phyloP scores from a whole-genome alignment of 2,329 filamentous ascomycete species.

The Aspergillus cejpii region DNA sequence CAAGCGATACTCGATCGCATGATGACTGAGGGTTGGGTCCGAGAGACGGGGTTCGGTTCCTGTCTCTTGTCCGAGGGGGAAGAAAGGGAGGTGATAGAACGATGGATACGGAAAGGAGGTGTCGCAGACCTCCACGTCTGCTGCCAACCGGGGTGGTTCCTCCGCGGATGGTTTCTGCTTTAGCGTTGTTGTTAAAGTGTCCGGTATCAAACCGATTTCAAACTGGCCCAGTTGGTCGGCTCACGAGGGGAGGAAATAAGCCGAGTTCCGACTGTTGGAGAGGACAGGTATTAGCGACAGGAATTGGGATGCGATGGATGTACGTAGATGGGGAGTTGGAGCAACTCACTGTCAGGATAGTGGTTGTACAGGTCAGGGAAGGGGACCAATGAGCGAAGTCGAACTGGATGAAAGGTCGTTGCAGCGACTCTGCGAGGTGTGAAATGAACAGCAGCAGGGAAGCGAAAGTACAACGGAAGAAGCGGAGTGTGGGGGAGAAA shows the following conservation, averaged over 20 bases:
- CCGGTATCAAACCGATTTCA: neutral
- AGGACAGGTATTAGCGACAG: too few species aligned
- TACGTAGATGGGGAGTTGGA: too few species aligned
- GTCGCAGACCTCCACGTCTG: slow-evolving; percentile 1
- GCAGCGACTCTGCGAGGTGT: neutral
- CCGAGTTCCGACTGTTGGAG: neutral
- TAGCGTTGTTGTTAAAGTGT: neutral
- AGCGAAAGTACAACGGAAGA: slow-evolving; percentile 18
- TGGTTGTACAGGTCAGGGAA: too few species aligned
- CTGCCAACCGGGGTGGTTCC: neutral
- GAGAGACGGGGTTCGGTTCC: too few species aligned
- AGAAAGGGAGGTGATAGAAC: slow-evolving; percentile 3
- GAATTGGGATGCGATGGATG: neutral
- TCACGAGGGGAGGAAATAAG: neutral
- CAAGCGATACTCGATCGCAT: slow-evolving; percentile 79
- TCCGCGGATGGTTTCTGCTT: neutral
- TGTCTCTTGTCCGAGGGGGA: slow-evolving; percentile 2
- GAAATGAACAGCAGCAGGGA: neutral
- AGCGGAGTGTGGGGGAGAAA: slow-evolving; percentile 34
- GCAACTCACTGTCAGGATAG: too few species aligned
- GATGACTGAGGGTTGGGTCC: slow-evolving; percentile 6
- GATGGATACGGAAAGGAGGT: slow-evolving; percentile 1
- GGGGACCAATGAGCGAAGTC: too few species aligned
- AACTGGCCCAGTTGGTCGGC: neutral
- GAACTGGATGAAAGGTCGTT: too few species aligned